Conservation (phyloP, 2,329 filamentous ascomycete species). For the Nothopassalora personata region DNA sequence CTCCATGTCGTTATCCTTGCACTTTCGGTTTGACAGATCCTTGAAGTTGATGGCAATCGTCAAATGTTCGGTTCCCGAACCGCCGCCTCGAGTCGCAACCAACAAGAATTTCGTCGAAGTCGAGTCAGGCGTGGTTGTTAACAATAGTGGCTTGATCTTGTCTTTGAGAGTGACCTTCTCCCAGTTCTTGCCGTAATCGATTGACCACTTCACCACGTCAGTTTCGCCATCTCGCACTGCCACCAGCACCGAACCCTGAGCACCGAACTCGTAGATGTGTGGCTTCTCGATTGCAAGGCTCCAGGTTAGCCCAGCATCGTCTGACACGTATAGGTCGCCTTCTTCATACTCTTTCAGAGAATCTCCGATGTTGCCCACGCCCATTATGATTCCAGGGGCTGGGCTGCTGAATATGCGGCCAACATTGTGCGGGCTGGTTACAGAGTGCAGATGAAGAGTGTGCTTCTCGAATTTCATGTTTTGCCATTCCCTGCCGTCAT, state of each 20-base stretch:
- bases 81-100: slow-evolving; percentile 55
- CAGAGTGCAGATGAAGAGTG: slow-evolving; percentile 80
- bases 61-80: slow-evolving; percentile 47
- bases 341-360: slow-evolving; percentile 65
- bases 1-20: slow-evolving; percentile 72
- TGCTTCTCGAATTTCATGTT: slow-evolving; percentile 61
- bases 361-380: slow-evolving; percentile 81
- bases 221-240: slow-evolving; percentile 69
- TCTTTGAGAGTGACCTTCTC: slow-evolving; percentile 61
- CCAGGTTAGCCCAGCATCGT: slow-evolving; percentile 87
- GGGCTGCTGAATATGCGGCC: slow-evolving; percentile 90
- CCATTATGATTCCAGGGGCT: slow-evolving; percentile 90
- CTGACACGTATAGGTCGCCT: slow-evolving; percentile 79
- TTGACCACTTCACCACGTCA: slow-evolving; percentile 66
- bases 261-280: slow-evolving; percentile 94
- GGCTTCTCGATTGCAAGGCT: slow-evolving; percentile 66
- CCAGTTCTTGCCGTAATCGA: slow-evolving; percentile 88
- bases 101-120: slow-evolving; percentile 88
- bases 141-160: slow-evolving; percentile 63
- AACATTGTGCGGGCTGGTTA: slow-evolving; percentile 75
- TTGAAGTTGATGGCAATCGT: slow-evolving; percentile 78
- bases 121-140: slow-evolving; percentile 89
- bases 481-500: slow-evolving; percentile 85
- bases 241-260: slow-evolving; percentile 82
- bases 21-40: slow-evolving; percentile 72